These are phyloP conservation scores for Grigorovia humatica DNA, from an alignment of 805 yeast species.

Conservation along the genomic window DNA sequence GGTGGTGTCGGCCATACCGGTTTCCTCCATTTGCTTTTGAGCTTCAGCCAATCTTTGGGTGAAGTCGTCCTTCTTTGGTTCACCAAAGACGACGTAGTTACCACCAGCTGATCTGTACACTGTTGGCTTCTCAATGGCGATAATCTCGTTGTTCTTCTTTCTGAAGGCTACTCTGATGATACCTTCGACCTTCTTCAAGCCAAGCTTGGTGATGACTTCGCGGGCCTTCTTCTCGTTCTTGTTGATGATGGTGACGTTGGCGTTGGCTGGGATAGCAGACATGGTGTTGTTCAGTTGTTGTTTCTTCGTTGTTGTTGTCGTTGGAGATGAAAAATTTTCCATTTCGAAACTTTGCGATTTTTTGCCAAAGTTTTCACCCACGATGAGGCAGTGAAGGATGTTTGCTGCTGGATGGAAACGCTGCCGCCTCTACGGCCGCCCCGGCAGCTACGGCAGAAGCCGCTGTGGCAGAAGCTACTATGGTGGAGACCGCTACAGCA, in stretches of 20 bases:
- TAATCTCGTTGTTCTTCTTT: constrained; percentile 82
- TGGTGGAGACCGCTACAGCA: not conserved
- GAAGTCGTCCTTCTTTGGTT: constrained; percentile 92
- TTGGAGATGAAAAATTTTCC: not conserved
- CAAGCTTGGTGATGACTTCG: constrained; percentile 76
- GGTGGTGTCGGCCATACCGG: constrained; percentile 35
- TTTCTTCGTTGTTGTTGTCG: not conserved
- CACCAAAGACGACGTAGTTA: constrained; percentile 94
- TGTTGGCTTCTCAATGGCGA: constrained; percentile 88
- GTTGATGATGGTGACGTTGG: constrained; percentile 51
- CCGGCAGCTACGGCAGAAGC: not conserved
- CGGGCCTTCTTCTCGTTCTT: constrained; percentile 95
- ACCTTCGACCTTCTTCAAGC: constrained; percentile 83
- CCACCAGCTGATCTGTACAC: constrained; percentile 91
- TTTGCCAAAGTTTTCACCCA: no score
- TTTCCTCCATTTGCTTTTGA: constrained; percentile 49
- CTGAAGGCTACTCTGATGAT: constrained; percentile 92
- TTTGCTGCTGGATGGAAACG: no score
- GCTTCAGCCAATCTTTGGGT: constrained; percentile 80
- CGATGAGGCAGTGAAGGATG: no score
- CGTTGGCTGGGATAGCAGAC: constrained; percentile 23
- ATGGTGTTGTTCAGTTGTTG: constrained; percentile 2
- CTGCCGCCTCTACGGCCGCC: no score
- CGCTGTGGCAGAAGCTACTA: not conserved
- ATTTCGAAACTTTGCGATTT: no score